These are phyloP conservation scores for Cyberlindnera meyerae DNA, from an alignment of 805 yeast genomes.

Conservation along the genomic window DNA sequence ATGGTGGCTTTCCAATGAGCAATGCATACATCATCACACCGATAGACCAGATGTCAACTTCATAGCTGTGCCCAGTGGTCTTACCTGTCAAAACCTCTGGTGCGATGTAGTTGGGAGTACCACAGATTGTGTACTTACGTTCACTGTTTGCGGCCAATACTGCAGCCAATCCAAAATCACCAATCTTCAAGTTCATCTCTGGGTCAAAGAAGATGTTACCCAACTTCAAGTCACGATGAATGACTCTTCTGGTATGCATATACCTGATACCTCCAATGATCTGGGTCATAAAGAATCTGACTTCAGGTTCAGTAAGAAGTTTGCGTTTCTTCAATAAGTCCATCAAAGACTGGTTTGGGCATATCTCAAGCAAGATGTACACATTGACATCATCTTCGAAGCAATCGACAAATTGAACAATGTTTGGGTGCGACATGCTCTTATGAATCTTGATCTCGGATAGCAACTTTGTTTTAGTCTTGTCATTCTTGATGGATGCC, in stretches of 20 bases:
- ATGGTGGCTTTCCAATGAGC: conserved; percentile 93
- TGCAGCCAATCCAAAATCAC: conserved; percentile 98
- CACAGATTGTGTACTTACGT: conserved; percentile 91
- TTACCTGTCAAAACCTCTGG: conserved; percentile 95
- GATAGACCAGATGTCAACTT: conserved; percentile 96
- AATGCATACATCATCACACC: conserved; percentile 96
- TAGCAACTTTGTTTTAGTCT: conserved; percentile 75
- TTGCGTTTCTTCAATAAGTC: conserved; percentile 84
- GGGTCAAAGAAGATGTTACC: conserved; percentile 95
- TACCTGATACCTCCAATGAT: conserved; percentile 91
- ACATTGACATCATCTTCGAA: conserved; percentile 96
- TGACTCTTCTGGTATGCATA: conserved; percentile 85
- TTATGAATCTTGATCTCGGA: conserved; percentile 96
- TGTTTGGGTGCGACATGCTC: conserved; percentile 79
- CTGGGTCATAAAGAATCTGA: conserved; percentile 83
- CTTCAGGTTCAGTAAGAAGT: conserved; percentile 86
- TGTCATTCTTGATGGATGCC: conserved; percentile 84
- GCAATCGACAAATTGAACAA: conserved; percentile 91
- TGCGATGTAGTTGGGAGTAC: conserved; percentile 98
- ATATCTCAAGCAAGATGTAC: conserved; percentile 87
- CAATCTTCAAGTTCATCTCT: conserved; percentile 89
- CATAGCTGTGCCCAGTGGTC: conserved; percentile 83
- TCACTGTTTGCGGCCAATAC: conserved; percentile 68
- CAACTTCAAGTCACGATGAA: conserved; percentile 92
- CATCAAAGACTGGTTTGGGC: conserved; percentile 93